phyloP scores from a whole-genome alignment of 768 basidiomycete genomes.

The Agaricus blazei region DNA sequence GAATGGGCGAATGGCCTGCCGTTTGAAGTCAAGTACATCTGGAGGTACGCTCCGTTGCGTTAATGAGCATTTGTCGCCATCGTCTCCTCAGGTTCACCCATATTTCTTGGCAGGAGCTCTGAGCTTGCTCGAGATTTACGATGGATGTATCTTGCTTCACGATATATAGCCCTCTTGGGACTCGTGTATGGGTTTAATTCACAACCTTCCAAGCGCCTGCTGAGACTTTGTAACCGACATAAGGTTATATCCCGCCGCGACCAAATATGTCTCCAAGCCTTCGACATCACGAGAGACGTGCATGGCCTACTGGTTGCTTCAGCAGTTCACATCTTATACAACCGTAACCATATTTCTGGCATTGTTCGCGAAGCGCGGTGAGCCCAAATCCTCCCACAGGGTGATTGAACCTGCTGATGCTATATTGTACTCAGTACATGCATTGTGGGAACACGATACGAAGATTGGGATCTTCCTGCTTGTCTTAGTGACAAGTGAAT shows the following conservation, averaged over 20 bases:
- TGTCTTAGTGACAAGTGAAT: not conserved
- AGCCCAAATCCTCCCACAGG: not conserved
- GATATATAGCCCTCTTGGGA: conserved; percentile 1
- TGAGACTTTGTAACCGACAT: not conserved
- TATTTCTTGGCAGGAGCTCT: not conserved
- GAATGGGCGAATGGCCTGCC: conserved; percentile 6
- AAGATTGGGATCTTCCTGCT: not conserved
- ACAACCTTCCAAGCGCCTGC: not conserved
- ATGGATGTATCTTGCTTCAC: conserved; percentile 3
- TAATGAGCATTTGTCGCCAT: too few relatives aligned
- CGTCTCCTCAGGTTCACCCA: not conserved
- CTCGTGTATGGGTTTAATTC: not conserved
- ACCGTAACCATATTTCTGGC: not conserved
- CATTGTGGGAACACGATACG: not conserved
- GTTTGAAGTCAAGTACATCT: conserved; percentile 9
- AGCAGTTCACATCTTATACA: not conserved
- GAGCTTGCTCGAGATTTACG: not conserved
- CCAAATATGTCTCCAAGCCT: not conserved
- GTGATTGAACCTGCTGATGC: not conserved
- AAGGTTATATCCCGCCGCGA: not conserved
- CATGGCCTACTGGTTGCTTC: not conserved
- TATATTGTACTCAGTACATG: not conserved
- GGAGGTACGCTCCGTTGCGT: not conserved
- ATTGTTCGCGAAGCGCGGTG: conserved; percentile 1
- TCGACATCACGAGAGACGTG: not conserved